These are phyloP conservation scores for Epichloe hybrida DNA, from an alignment of 2,329 filamentous ascomycete genomes.

Conservation along the genomic window DNA sequence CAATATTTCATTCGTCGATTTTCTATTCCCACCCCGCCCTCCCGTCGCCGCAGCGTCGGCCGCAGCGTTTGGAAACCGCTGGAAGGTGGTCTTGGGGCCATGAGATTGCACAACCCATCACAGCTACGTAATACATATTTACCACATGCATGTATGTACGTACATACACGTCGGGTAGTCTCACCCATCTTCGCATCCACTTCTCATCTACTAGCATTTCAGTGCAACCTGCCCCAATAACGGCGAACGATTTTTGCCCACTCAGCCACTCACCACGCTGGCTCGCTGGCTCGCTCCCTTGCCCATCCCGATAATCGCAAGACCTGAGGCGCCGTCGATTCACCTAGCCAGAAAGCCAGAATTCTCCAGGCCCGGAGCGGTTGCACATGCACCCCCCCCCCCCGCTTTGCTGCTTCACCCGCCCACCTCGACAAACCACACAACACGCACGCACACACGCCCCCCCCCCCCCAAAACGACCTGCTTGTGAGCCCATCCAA, in stretches of 20 bases:
- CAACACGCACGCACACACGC: slow-evolving; percentile 7
- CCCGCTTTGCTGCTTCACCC: background rate
- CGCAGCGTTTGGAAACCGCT: slow-evolving; percentile 10
- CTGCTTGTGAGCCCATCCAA: slow-evolving; percentile 16
- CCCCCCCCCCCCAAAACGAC: slow-evolving; percentile 2
- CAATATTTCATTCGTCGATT: background rate
- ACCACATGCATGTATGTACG: too few species aligned
- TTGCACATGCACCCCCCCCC: slow-evolving; percentile 5
- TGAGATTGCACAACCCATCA: too few species aligned
- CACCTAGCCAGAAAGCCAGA: slow-evolving; percentile 7
- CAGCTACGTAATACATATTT: too few species aligned
- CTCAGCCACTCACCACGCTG: background rate
- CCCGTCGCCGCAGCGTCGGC: slow-evolving; percentile 1
- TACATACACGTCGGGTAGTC: background rate
- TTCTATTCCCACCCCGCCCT: slow-evolving; percentile 2
- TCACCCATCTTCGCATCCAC: background rate
- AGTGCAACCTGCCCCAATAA: slow-evolving; percentile 4
- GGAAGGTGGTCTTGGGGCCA: slow-evolving; percentile 4
- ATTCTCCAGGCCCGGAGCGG: slow-evolving; percentile 8
- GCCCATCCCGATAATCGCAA: slow-evolving; percentile 19
- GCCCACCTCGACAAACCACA: slow-evolving; percentile 5
- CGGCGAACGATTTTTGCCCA: background rate
- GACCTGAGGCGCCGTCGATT: slow-evolving; percentile 15
- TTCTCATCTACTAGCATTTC: background rate
- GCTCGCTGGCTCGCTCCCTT: slow-evolving; percentile 1